Base-by-base conservation (phyloP, 805 yeast species). In the Candida maltosa region DNA sequence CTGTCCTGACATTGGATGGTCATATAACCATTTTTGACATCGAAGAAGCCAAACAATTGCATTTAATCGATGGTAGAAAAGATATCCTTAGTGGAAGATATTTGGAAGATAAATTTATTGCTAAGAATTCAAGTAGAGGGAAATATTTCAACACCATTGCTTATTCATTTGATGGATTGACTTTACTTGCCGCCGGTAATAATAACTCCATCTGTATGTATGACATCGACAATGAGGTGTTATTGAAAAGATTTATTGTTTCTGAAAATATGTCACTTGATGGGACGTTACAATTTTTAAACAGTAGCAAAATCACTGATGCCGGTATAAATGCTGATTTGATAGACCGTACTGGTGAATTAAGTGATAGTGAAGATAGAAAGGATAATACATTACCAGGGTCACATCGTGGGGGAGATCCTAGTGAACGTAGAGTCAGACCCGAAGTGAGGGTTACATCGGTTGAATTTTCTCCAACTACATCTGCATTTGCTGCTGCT, bases 131-230 rank as follows among this genome's bases (percentile, higher is more conserved):
- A 2, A 78, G 85, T 16, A 73, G 97, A 47, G 81, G 96, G 7
- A 87, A 85, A 58, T 78, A 76, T 58, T 89, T 93, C 62, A 80
- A 87, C 2, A 76, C 91, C 1, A 73, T 93, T 19, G 71, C 80
- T 39, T 93, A 86, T 62, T 83, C 94, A 46, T 83, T 88, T 50
- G 98, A 93, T 64, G 98, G 98, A 1, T 66, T 76, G 37, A 78
- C 86, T 18, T 67, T 93, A 26, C 78, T 89, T 32, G 97, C 96
- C 8, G 98, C 89, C 20, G 98, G 98, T 44, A 86, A 86, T 60
- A 85, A 89, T 53, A 87, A 87, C 52, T 83, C 88, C 32, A 82
- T 93, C 26, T 91, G 97, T 59, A 69, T 93, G 39, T 93, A 93
- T 60, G 97, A 93, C 58, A 73, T 91, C 23, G 77, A 82, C 16